Evolutionary conservation across 371 early-diverging fungal genomes (phyloP).

Genomic region (Apophysomyces ossiformis): DNA sequence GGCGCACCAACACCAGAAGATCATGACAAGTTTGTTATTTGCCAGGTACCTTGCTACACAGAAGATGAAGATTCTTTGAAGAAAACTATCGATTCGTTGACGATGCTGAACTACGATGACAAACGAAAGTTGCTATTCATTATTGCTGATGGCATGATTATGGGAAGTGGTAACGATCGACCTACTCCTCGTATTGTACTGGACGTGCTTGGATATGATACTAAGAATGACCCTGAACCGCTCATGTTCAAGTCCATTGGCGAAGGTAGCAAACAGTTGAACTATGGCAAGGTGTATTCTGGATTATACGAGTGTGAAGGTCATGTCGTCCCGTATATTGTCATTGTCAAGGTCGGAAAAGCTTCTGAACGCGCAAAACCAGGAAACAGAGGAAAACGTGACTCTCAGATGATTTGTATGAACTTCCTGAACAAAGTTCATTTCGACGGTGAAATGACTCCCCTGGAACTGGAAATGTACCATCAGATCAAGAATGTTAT

Average conservation of each 20-base stretch:
- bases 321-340: conserved; percentile 92
- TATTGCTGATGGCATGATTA: conserved; percentile 92
- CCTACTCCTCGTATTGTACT: conserved; percentile 98
- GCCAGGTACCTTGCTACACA: conserved; percentile 85
- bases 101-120: conserved; percentile 91
- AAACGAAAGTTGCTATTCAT: conserved; percentile 95
- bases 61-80: conserved; percentile 81
- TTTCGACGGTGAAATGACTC: conserved; percentile 88
- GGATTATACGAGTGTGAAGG: conserved; percentile 94
- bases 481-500: conserved; percentile 93
- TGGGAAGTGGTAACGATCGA: conserved; percentile 95
- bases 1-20: conserved; percentile 76
- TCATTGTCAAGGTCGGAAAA: conserved; percentile 94
- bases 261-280: conserved; percentile 89
- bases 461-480: conserved; percentile 93
- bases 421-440: conserved; percentile 97
- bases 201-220: conserved; percentile 92
- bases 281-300: conserved; percentile 97
- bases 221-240: conserved; percentile 88
- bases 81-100: conserved; percentile 95
- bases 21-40: conserved; percentile 91
- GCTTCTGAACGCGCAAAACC: conserved; percentile 81
- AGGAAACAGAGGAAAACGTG: conserved; percentile 99
- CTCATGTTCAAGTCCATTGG: conserved; percentile 93
- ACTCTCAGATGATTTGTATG: conserved; percentile 99